phyloP scores from a whole-genome alignment of 768 basidiomycete genomes.

The Mrakia hoshinonis region DNA sequence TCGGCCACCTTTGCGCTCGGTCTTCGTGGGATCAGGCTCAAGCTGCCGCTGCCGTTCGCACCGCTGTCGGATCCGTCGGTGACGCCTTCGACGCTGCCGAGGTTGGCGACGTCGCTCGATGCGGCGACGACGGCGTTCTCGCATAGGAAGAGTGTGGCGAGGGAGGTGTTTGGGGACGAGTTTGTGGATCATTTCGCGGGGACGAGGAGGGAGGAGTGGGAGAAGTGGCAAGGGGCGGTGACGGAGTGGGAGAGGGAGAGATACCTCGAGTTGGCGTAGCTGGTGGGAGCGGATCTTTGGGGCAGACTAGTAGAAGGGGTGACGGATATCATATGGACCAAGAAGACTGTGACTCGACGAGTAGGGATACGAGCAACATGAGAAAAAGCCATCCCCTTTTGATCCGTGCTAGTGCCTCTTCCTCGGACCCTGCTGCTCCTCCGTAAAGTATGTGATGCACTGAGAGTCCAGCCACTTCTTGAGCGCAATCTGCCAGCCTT shows the following conservation, averaged over 20 bases:
- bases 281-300: not conserved
- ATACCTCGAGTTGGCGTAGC: slow-evolving; percentile 17
- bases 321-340: not conserved
- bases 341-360: no score
- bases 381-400: no score
- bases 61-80: slow-evolving; percentile 50
- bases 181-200: slow-evolving; percentile 94
- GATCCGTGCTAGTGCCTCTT: no score
- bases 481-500: no score
- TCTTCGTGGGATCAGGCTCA: slow-evolving; percentile 74
- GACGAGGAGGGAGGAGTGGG: slow-evolving; percentile 86
- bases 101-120: slow-evolving; percentile 71
- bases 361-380: no score
- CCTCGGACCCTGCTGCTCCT: no score
- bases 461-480: no score
- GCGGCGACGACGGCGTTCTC: slow-evolving; percentile 74
- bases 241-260: slow-evolving; percentile 43
- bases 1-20: slow-evolving; percentile 82
- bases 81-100: slow-evolving; percentile 51
- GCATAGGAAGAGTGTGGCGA: slow-evolving; percentile 64
- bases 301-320: not conserved
- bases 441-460: no score
- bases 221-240: slow-evolving; percentile 75
- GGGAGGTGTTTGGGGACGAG: slow-evolving; percentile 75
- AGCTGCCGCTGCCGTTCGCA: slow-evolving; percentile 56